Percentiles rank a stretch among this genome's conserved stretches.
These are phyloP conservation scores for Scutellaria barbata DNA, from an alignment of 257 asterid genomes.

Conservation along the genomic window DNA sequence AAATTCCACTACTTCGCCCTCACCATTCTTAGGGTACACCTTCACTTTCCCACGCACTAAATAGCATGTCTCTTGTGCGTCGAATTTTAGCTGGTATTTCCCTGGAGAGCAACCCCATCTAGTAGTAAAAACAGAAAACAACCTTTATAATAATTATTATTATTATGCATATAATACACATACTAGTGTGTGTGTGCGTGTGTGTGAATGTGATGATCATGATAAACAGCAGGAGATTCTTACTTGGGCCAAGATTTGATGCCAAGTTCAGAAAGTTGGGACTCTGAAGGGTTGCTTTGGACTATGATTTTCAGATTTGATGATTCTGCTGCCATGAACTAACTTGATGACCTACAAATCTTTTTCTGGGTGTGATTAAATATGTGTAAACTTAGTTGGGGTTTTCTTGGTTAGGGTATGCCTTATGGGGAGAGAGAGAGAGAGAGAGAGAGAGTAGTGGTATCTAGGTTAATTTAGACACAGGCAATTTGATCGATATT, in stretches of 20 bases:
- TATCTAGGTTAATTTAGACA: too few species aligned
- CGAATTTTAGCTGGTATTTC: slow-evolving; percentile 75
- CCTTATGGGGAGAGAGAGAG: too few species aligned
- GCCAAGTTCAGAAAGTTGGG: slow-evolving; percentile 74
- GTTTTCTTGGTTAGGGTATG: not conserved
- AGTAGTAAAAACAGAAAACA: too few species aligned
- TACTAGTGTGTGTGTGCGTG: too few species aligned
- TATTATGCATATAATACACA: too few species aligned
- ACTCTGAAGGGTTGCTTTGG: slow-evolving; percentile 66
- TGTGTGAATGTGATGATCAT: too few species aligned
- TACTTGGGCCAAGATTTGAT: slow-evolving; percentile 97
- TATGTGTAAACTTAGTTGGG: not conserved
- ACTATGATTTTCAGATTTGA: slow-evolving; percentile 65
- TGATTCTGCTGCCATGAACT: slow-evolving; percentile 28
- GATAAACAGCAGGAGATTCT: slow-evolving; percentile 17
- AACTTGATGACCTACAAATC: slow-evolving; percentile 39
- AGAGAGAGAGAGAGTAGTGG: too few species aligned
- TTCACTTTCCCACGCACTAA: slow-evolving; percentile 74
- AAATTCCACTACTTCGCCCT: slow-evolving; percentile 62
- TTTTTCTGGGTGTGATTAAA: not conserved
- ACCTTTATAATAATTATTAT: too few species aligned
- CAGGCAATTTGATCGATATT: too few species aligned
- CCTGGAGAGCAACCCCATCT: slow-evolving; percentile 97
- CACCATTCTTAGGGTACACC: slow-evolving; percentile 62
- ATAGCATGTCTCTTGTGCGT: slow-evolving; percentile 82